phyloP scores from a whole-genome alignment of 805 yeast genomes.

The Zygosaccharomyces bisporus region DNA sequence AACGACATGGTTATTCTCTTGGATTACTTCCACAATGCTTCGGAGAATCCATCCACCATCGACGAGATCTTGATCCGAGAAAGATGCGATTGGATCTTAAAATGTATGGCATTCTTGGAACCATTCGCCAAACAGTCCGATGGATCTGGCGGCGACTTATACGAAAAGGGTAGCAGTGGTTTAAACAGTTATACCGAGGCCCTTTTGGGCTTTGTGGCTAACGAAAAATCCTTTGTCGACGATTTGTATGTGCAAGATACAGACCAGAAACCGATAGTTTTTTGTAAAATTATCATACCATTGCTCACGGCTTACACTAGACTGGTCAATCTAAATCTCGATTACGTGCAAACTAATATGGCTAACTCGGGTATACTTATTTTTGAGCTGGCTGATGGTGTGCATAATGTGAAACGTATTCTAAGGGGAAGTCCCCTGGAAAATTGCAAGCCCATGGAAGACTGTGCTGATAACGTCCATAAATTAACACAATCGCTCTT shows the following conservation, averaged over 20 bases:
- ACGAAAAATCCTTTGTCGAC: constrained; percentile 46
- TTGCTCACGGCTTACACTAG: constrained; percentile 39
- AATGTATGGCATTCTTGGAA: constrained; percentile 44
- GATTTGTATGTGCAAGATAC: constrained; percentile 41
- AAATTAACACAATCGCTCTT: constrained; percentile 44
- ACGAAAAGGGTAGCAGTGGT: constrained; percentile 60
- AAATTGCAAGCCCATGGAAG: constrained; percentile 21
- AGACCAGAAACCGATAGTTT: constrained; percentile 28
- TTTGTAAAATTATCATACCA: constrained; percentile 36
- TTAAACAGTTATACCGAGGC: constrained; percentile 52
- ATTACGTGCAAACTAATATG: constrained; percentile 41
- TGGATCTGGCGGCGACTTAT: constrained; percentile 44
- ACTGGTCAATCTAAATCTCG: constrained; percentile 39
- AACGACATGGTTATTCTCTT: constrained; percentile 42
- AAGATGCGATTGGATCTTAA: constrained; percentile 41
- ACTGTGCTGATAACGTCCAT: constrained; percentile 27
- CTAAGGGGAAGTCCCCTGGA: constrained; percentile 30
- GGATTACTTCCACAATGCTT: constrained; percentile 42
- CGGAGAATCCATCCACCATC: constrained; percentile 32
- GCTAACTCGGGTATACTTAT: constrained; percentile 49
- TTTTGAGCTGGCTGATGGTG: constrained; percentile 57
- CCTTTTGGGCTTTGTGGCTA: constrained; percentile 45
- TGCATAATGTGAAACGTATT: constrained; percentile 36
- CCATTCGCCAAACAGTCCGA: constrained; percentile 43
- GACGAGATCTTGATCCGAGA: constrained; percentile 41